Evolutionary conservation across 2,329 filamentous ascomycete species (phyloP), one percentile per base, ranked within the genome.

Genomic region (Akanthomyces uredinophilus): DNA sequence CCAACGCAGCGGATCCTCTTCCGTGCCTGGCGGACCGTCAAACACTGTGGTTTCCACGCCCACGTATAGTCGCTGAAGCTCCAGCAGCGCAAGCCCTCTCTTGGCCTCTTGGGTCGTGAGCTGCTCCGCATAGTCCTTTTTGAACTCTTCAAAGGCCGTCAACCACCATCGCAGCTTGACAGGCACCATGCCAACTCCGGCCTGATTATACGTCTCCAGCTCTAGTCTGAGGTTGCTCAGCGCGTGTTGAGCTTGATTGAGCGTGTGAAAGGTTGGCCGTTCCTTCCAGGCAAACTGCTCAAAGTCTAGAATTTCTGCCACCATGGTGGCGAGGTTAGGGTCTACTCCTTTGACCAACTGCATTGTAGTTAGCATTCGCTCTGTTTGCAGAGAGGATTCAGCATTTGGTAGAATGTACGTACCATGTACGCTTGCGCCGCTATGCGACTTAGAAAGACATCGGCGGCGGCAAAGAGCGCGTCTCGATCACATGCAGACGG

Each of bases 271-370:
- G 18, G 37, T 43, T 41, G 57, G 57, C 37, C 27, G 27, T 11
- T 43, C 57, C 37, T 60, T 32, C 57, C 57, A 60, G 22, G 47
- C 47, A 24, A 52, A 43, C 27, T 35, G 22, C 24, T 60, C 57
- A 18, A 60, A 32, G 11, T 61, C 41, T 14, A 61, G 22, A 11
- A 61, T 61, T 43, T 63, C 55, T 2, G 43, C 47, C 8, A 46
- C 54, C 13, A 63, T 41, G 14, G 22, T 39, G 37, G 53, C 46
- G 29, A 58, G 35, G 20, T 22, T 53, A 29, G 54, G 29, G 20
- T 63, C 61, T 24, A 58, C n/a, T 16, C 53, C 47, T 46, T 54
- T 51, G 16, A 53, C 55, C 20, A 63, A 10, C 61, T 63, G 29
- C 16, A 24, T 6, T 22, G n/a, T 20, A 18, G 54, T 59, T 54